Conservation (phyloP, 2,329 filamentous ascomycete species). For the Aspergillus sp. region DNA sequence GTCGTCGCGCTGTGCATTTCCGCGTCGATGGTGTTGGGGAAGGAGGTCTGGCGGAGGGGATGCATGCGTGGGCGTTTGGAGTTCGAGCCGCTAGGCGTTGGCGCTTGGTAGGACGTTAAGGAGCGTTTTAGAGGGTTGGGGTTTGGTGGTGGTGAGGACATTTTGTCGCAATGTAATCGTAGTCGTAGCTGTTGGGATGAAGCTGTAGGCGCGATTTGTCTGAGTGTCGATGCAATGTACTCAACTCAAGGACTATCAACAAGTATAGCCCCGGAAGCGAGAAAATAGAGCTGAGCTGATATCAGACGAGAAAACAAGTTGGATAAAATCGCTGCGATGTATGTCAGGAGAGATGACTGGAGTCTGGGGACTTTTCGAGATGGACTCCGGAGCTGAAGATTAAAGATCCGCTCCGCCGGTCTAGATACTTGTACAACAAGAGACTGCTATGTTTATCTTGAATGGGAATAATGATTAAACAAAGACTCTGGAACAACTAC, state of each 20-base stretch:
- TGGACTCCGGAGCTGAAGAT: neutral
- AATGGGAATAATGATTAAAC: too few relatives aligned
- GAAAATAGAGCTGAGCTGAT: too few relatives aligned
- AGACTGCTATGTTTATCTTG: too few relatives aligned
- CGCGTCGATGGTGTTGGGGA: conserved; percentile 28
- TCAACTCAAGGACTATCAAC: too few relatives aligned
- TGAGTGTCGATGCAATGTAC: neutral
- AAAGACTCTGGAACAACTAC: too few relatives aligned
- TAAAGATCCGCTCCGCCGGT: conserved; percentile 1
- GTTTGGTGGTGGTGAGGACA: conserved; percentile 32
- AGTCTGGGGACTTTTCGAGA: neutral
- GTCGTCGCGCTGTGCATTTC: conserved; percentile 15
- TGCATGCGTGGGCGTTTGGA: conserved; percentile 33
- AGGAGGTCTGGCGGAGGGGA: conserved; percentile 42
- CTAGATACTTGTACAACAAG: too few relatives aligned
- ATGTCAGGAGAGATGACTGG: conserved; percentile 2
- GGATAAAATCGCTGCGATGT: neutral
- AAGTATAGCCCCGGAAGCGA: too few relatives aligned
- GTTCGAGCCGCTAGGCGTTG: conserved; percentile 7
- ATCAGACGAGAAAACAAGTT: too few relatives aligned
- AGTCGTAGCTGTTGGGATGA: neutral
- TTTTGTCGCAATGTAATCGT: conserved; percentile 10
- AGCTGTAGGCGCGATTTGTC: neutral
- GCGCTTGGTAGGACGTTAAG: conserved; percentile 31
- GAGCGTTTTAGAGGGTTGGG: conserved; percentile 33